These are phyloP conservation scores for Moringa oleifera DNA, from an alignment of 345 rosid species.

Conservation along the genomic window DNA sequence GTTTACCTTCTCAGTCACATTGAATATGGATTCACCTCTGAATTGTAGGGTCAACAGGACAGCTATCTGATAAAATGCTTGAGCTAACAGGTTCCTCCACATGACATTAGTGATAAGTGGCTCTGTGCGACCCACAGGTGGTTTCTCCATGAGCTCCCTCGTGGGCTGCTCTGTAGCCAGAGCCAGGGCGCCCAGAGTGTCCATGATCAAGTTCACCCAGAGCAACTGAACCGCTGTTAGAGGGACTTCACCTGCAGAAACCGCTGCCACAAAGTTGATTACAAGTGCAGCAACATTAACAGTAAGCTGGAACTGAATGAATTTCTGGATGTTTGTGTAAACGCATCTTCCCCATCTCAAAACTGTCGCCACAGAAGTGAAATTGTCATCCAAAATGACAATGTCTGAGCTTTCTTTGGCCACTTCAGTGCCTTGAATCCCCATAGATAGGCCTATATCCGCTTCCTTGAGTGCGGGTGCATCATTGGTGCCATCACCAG, in stretches of 20 bases:
- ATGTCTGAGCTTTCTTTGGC: conserved; percentile 84
- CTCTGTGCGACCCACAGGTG: conserved; percentile 49
- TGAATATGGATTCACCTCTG: conserved; percentile 52
- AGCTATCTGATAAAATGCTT: conserved; percentile 56
- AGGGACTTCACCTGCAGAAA: conserved; percentile 67
- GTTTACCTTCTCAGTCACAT: conserved; percentile 42
- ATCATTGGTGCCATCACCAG: conserved; percentile 73
- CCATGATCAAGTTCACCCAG: conserved; percentile 82
- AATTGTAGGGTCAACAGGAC: conserved; percentile 64
- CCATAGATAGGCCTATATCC: conserved; percentile 73
- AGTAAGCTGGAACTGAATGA: conserved; percentile 76
- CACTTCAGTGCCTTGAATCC: conserved; percentile 72
- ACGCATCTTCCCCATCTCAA: conserved; percentile 80
- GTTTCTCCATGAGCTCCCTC: conserved; percentile 54
- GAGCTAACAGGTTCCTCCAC: conserved; percentile 76
- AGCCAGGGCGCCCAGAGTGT: conserved; percentile 72
- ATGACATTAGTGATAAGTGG: conserved; percentile 66
- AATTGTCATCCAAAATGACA: conserved; percentile 67
- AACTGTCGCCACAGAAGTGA: conserved; percentile 57
- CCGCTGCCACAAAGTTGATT: conserved; percentile 68
- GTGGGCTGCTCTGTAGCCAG: conserved; percentile 67
- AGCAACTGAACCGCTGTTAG: conserved; percentile 61
- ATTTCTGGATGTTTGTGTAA: conserved; percentile 67
- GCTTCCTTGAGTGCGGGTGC: conserved; percentile 81
- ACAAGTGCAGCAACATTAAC: conserved; percentile 62